These are phyloP conservation scores for Ogataea pini DNA, from an alignment of 805 yeast species.

Conservation along the genomic window DNA sequence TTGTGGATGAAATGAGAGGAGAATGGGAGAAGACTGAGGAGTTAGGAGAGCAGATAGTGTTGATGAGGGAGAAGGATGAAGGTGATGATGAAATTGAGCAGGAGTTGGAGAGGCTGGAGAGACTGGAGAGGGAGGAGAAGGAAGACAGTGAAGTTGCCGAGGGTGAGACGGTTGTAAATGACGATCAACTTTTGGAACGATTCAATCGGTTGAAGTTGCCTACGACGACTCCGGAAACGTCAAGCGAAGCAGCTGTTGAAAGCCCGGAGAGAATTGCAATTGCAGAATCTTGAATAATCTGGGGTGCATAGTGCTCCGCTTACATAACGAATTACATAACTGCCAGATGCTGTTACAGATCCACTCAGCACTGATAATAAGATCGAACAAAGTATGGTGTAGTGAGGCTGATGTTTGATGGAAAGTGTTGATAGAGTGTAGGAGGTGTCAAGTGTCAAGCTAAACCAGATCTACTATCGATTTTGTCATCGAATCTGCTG, in stretches of 20 bases:
- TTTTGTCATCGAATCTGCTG: too few relatives aligned
- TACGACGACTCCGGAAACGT: not conserved
- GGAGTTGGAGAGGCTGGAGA: slow-evolving; percentile 20
- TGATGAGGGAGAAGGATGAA: not conserved
- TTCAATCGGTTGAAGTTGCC: slow-evolving; percentile 13
- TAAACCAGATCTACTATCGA: too few relatives aligned
- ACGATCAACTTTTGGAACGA: slow-evolving; percentile 9
- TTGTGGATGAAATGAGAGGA: slow-evolving; percentile 22
- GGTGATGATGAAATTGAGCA: slow-evolving; percentile 28
- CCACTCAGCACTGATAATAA: too few relatives aligned
- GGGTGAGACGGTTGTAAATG: slow-evolving; percentile 10
- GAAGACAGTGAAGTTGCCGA: slow-evolving; percentile 8
- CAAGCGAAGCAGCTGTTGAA: too few relatives aligned
- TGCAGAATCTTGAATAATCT: not conserved
- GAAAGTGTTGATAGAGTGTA: too few relatives aligned
- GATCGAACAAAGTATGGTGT: too few relatives aligned
- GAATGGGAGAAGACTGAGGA: slow-evolving; percentile 25
- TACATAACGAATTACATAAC: not conserved
- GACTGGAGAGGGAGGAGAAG: slow-evolving; percentile 7
- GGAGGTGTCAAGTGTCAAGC: too few relatives aligned
- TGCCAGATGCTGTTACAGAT: too few relatives aligned
- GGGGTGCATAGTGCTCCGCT: not conserved
- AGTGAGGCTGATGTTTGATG: too few relatives aligned
- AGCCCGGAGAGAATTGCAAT: not conserved
- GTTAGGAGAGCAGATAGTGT: slow-evolving; percentile 19